Percentiles rank a stretch among this genome's conserved stretches.
Evolutionary conservation across 2,329 filamentous ascomycete genomes (phyloP).

Genomic region (Botryotinia convoluta): DNA sequence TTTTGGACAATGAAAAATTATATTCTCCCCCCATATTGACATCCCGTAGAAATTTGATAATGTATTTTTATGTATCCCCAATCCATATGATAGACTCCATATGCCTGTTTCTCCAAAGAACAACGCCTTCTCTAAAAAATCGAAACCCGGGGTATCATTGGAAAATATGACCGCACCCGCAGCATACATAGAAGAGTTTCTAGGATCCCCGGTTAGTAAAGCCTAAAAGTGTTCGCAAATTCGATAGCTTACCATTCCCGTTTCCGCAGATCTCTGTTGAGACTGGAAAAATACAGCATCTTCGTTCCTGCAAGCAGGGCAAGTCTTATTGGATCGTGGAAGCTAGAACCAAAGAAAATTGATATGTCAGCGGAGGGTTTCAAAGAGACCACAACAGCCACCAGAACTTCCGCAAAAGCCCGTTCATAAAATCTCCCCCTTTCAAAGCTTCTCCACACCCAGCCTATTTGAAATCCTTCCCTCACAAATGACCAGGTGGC

Average conservation of each 20-base stretch:
- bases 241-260: slow-evolving; percentile 79
- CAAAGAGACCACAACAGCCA: slow-evolving; percentile 19
- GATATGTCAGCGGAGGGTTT: slow-evolving; percentile 41
- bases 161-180: slow-evolving; percentile 88
- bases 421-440: slow-evolving; percentile 13
- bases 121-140: slow-evolving; percentile 15
- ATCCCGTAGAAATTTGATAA: not conserved
- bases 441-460: not conserved
- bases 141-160: slow-evolving; percentile 42
- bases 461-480: slow-evolving; percentile 15
- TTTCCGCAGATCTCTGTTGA: slow-evolving; percentile 93
- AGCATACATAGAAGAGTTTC: slow-evolving; percentile 95
- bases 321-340: slow-evolving; percentile 81
- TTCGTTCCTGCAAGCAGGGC: slow-evolving; percentile 78
- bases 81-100: slow-evolving; percentile 22
- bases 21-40: slow-evolving; percentile 2
- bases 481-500: slow-evolving; percentile 45
- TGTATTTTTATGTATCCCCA: slow-evolving; percentile 8
- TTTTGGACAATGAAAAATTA: slow-evolving; percentile 8
- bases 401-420: not conserved
- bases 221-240: not conserved
- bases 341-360: slow-evolving; percentile 61
- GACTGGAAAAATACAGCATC: slow-evolving; percentile 99
- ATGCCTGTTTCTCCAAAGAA: slow-evolving; percentile 14
- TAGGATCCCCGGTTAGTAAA: slow-evolving; percentile 41